Evolutionary conservation across 2,329 filamentous ascomycete species (phyloP), one percentile per base, ranked within the genome.

Genomic region (Aspergillus floridensis): DNA sequence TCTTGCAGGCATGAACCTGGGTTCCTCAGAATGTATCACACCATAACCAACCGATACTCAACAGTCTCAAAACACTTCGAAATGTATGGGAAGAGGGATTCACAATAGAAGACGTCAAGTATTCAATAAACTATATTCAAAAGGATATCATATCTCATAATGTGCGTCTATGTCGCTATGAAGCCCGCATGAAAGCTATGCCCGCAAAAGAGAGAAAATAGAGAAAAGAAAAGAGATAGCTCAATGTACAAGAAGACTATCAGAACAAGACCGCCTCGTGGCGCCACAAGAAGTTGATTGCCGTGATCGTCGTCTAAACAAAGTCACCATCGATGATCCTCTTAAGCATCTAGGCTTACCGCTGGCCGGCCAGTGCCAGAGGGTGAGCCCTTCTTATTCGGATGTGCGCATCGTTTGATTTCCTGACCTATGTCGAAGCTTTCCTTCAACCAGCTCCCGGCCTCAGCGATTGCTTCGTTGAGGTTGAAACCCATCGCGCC

Each of bases 381-480:
- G 29, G 65, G 62, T 6, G 65, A 51, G 11, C 62, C 58, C 6
- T 16, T 49, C 24, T 56, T 41, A n/a, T 53, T 61, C 3, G 55
- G 50, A 38, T 60, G 65, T 32, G 58, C 65, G 48, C 61, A 59
- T 6, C 63, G 58, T 46, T 62, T 62, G 47, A 70, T 59, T 6
- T 79, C 74, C 53, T 70, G 72, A 56, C 76, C 72, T 21, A 77
- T 68, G 59, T 79, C 76, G 63, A 77, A 79, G 59, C 74, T 78
- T 53, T 78, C 70, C 41, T 73, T 74, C n/a, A 80, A 65, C 70
- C 76, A 80, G 61, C 76, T 79, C 5, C 77, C 77, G 10, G 77
- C 70, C 57, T 80, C 78, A 5, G 74, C 74, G n/a, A 80, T 78
- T 1, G 76, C 77, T 63, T 77, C 74, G 48, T 71, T 76, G 5